Evolutionary conservation across 352 stramenopile species (phyloP).

Genomic region (Globisporangium cystogenes): DNA sequence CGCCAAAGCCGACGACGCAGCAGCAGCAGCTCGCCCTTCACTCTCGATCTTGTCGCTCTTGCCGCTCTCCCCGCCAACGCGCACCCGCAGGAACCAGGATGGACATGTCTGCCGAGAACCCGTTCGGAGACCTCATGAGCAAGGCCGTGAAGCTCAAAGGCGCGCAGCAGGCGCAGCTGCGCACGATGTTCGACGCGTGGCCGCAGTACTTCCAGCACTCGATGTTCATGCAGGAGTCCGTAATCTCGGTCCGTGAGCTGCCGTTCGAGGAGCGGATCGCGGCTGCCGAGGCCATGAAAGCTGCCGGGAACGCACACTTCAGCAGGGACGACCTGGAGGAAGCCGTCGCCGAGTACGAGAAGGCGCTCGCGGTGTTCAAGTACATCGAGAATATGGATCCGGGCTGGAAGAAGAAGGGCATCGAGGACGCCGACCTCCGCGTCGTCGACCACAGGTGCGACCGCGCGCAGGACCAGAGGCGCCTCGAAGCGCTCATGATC

Average conservation of each 20-base stretch:
- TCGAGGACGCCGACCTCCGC: slow-evolving; percentile 71
- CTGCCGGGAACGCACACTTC: slow-evolving; percentile 57
- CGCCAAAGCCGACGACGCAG: no score
- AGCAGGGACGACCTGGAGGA: slow-evolving; percentile 44
- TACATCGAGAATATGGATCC: slow-evolving; percentile 74
- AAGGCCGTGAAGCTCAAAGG: slow-evolving; percentile 85
- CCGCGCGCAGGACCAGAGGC: slow-evolving; percentile 28
- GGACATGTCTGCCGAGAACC: slow-evolving; percentile 60
- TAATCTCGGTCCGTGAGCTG: slow-evolving; percentile 34
- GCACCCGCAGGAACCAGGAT: no score
- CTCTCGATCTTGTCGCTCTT: no score
- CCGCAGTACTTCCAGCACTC: slow-evolving; percentile 85
- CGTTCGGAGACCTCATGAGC: slow-evolving; percentile 80
- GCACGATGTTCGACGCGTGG: slow-evolving; percentile 68
- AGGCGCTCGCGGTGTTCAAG: slow-evolving; percentile 79
- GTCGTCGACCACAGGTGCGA: slow-evolving; percentile 52
- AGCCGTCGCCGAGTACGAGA: slow-evolving; percentile 79
- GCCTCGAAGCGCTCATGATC: slow-evolving; percentile 48
- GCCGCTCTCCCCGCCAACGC: no score
- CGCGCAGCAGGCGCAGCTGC: slow-evolving; percentile 73
- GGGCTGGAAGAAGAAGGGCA: slow-evolving; percentile 85
- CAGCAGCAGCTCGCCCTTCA: no score
- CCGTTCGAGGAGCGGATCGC: slow-evolving; percentile 48
- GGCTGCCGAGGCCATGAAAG: slow-evolving; percentile 65
- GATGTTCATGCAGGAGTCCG: slow-evolving; percentile 83